A percentile compares a stretch with the other conserved stretches of the same genome.
Evolutionary conservation across 75 land plant species (phyloP).

Genomic region (Isoetes taiwanensis): DNA sequence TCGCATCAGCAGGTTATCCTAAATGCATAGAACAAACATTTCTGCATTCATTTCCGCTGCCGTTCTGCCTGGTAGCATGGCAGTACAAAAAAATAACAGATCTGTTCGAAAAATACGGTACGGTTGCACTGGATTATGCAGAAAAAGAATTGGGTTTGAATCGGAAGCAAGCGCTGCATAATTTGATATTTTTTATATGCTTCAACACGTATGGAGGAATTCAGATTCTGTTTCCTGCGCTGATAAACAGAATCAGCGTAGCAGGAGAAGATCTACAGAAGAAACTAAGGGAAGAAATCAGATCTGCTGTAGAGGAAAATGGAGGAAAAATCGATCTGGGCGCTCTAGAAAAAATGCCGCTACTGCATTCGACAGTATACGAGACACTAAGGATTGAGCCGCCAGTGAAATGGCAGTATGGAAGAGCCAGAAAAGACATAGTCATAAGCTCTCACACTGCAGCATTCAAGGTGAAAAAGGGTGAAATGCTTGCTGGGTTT

Average conservation of each 20-base stretch:
- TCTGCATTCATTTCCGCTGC: constrained; percentile 39
- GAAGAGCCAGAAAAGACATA: constrained; percentile 53
- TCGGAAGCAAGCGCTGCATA: constrained; percentile 55
- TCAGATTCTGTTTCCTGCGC: constrained; percentile 35
- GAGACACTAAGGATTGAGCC: constrained; percentile 63
- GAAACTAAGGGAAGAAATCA: constrained; percentile 38
- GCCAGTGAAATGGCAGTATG: constrained; percentile 70
- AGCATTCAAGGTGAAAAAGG: too few species aligned
- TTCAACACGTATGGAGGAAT: constrained; percentile 75
- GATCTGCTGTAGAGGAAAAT: constrained; percentile 20
- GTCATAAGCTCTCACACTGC: constrained; percentile 21
- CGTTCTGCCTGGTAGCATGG: constrained; percentile 22
- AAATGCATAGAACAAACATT: constrained; percentile 14
- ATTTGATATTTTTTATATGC: constrained; percentile 40
- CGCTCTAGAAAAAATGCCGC: constrained; percentile 34
- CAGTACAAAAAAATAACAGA: constrained; percentile 35
- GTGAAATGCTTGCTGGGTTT: too few species aligned
- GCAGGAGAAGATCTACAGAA: constrained; percentile 32
- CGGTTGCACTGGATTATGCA: constrained; percentile 28
- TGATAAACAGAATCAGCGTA: constrained; percentile 31
- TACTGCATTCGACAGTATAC: constrained; percentile 56
- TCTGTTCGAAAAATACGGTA: constrained; percentile 16
- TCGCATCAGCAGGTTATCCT: constrained; percentile 33
- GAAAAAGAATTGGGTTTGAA: constrained; percentile 26
- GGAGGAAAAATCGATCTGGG: constrained; percentile 26